Evolutionary conservation across 2,329 filamentous ascomycete genomes (phyloP).

Genomic region (Neofusicoccum kwambonambiense): DNA sequence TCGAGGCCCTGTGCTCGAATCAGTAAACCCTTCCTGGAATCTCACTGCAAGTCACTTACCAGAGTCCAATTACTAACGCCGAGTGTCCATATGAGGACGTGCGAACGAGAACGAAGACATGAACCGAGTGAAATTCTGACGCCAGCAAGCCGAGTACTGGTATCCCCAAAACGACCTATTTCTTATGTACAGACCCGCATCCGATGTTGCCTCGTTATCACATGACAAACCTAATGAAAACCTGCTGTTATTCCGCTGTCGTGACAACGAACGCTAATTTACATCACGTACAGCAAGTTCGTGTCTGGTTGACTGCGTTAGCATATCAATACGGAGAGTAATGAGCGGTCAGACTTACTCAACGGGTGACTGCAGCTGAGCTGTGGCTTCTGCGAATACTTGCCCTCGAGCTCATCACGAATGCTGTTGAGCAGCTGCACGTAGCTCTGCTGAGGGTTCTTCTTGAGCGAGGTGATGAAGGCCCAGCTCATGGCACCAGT

Average conservation of each 20-base stretch:
- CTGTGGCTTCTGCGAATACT: slow-evolving; percentile 94
- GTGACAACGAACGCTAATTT: slow-evolving; percentile 22
- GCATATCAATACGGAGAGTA: not conserved
- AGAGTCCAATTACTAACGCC: not conserved
- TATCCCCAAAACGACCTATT: not conserved
- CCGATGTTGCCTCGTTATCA: not conserved
- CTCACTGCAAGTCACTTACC: not conserved
- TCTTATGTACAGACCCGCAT: slow-evolving; percentile 1
- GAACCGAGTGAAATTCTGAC: not conserved
- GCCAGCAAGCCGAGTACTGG: slow-evolving; percentile 4
- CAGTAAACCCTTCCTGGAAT: not conserved
- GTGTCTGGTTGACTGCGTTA: slow-evolving; percentile 50
- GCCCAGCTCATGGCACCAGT: slow-evolving; percentile 99
- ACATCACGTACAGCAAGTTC: slow-evolving; percentile 68
- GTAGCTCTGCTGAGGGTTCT: slow-evolving; percentile 94
- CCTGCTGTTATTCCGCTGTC: not conserved
- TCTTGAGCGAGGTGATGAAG: slow-evolving; percentile 86
- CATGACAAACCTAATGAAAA: slow-evolving; percentile 13
- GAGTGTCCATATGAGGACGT: not conserved
- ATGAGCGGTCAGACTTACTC: slow-evolving; percentile 55
- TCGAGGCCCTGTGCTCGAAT: not conserved
- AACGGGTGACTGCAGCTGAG: slow-evolving; percentile 93
- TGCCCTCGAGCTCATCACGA: slow-evolving; percentile 79
- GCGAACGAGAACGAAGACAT: not conserved
- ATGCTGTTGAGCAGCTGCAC: slow-evolving; percentile 94